These are phyloP conservation scores for Termitomyces eurrhizus DNA, from an alignment of 768 basidiomycete genomes.

Conservation along the genomic window DNA sequence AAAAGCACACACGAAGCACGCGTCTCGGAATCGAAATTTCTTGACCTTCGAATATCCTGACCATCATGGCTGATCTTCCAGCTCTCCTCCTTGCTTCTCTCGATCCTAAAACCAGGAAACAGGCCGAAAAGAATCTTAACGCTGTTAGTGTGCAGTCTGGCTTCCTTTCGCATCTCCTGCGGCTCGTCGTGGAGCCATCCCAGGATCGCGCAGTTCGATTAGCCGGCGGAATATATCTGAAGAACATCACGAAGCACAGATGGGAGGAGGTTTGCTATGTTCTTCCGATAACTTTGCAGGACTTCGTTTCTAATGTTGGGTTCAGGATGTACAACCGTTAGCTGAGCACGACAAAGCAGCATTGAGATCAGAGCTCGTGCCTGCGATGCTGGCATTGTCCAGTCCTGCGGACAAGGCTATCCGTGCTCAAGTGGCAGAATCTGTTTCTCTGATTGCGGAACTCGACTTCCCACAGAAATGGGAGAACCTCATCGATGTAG, in stretches of 20 bases:
- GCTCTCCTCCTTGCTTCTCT: constrained; percentile 70
- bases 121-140: constrained; percentile 76
- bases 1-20: constrained; percentile 15
- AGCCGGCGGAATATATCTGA: constrained; percentile 86
- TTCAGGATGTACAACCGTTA: constrained; percentile 70
- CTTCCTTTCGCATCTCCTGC: constrained; percentile 76
- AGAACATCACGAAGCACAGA: constrained; percentile 82
- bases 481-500: constrained; percentile 86
- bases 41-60: not conserved
- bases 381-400: constrained; percentile 88
- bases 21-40: constrained; percentile 12
- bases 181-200: constrained; percentile 68
- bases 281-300: not conserved
- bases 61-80: constrained; percentile 61
- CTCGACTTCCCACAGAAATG: constrained; percentile 89
- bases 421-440: constrained; percentile 87
- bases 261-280: constrained; percentile 76
- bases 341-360: constrained; percentile 65
- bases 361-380: constrained; percentile 76
- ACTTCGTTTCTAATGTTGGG: not conserved
- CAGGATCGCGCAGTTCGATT: constrained; percentile 72
- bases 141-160: constrained; percentile 66
- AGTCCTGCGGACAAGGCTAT: constrained; percentile 65
- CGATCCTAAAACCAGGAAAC: constrained; percentile 63
- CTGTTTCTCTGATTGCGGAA: constrained; percentile 87